Conservation (phyloP, 495 filamentous ascomycete species). For the Pyrenopolyporus hunteri region DNA sequence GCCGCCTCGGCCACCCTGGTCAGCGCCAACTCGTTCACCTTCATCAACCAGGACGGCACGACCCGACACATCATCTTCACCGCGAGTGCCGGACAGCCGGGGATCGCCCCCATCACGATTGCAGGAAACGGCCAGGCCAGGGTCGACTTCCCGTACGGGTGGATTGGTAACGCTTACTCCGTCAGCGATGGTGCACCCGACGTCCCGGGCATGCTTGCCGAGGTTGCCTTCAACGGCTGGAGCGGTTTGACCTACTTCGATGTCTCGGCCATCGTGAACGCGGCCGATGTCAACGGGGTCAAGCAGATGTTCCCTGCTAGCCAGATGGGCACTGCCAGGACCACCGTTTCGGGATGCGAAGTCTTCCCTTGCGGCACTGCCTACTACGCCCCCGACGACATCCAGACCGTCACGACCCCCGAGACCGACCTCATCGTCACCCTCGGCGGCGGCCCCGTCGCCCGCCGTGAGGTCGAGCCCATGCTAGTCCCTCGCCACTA, state of each 20-base stretch:
- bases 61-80: constrained; percentile 54
- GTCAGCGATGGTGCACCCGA: constrained; percentile 44
- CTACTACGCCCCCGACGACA: constrained; percentile 57
- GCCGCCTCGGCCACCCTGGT: constrained; percentile 41
- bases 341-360: constrained; percentile 52
- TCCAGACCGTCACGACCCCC: constrained; percentile 52
- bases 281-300: constrained; percentile 50
- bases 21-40: constrained; percentile 53
- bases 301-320: constrained; percentile 53
- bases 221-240: constrained; percentile 55
- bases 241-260: constrained; percentile 55
- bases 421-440: constrained; percentile 49
- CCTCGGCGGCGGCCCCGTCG: constrained; percentile 42
- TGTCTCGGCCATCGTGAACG: constrained; percentile 61
- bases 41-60: constrained; percentile 56
- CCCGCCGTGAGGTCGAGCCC: constrained; percentile 27
- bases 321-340: constrained; percentile 25
- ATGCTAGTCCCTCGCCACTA: constrained; percentile 36
- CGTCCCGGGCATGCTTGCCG: constrained; percentile 58
- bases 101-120: constrained; percentile 42
- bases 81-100: constrained; percentile 33
- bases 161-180: constrained; percentile 58
- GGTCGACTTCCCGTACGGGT: constrained; percentile 47
- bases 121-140: constrained; percentile 36
- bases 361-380: constrained; percentile 54